Conservation (phyloP, 768 basidiomycete genomes). For the Pseudohyphozyma bogoriensis region DNA sequence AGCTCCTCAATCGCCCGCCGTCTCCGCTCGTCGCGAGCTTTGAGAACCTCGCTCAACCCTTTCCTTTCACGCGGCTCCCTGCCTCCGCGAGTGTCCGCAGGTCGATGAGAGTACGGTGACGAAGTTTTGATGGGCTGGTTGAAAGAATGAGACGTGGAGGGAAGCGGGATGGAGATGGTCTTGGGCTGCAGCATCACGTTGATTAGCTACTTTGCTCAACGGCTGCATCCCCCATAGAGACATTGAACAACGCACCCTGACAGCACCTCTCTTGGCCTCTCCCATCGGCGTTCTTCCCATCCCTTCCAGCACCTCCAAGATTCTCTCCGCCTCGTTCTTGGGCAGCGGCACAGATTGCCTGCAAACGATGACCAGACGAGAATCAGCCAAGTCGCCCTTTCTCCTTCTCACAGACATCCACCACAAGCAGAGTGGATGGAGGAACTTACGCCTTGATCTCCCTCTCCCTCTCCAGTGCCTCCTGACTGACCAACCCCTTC, state of each 20-base stretch:
- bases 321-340: slow-evolving; percentile 28
- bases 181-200: too few relatives aligned
- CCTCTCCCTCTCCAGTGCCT: slow-evolving; percentile 14
- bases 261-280: slow-evolving; percentile 19
- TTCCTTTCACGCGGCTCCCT: slow-evolving; percentile 4
- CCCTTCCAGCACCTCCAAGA: slow-evolving; percentile 29
- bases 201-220: too few relatives aligned
- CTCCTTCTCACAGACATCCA: too few relatives aligned
- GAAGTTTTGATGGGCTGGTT: background rate
- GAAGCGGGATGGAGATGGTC: slow-evolving; percentile 8
- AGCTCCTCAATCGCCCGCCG: slow-evolving; percentile 1
- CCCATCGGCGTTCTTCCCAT: slow-evolving; percentile 26
- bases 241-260: background rate
- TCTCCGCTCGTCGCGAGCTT: slow-evolving; percentile 20
- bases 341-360: slow-evolving; percentile 19
- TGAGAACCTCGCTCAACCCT: slow-evolving; percentile 15
- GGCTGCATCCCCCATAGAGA: too few relatives aligned
- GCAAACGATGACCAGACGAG: background rate
- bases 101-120: slow-evolving; percentile 3
- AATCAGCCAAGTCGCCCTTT: background rate
- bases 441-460: slow-evolving; percentile 12
- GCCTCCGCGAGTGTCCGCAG: background rate
- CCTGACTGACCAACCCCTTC: slow-evolving; percentile 21
- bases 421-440: too few relatives aligned
- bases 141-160: slow-evolving; percentile 1